Evolutionary conservation across 2,329 filamentous ascomycete genomes (phyloP), one percentile per base, ranked within the genome.

Genomic region (Aspergillus neoniger): DNA sequence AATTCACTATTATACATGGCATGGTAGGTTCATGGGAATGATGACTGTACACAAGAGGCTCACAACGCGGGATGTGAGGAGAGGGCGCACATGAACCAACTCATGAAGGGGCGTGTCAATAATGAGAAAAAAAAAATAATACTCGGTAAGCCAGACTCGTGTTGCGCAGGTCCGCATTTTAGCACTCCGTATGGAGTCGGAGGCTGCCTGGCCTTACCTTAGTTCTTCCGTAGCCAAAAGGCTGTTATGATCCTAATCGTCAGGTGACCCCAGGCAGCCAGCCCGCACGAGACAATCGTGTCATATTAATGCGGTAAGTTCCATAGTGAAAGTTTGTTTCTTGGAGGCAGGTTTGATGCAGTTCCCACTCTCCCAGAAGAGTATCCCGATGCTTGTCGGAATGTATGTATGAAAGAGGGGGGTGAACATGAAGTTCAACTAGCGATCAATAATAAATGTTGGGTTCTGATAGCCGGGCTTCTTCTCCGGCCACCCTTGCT

Each of bases 61-160:
- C 49, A 44, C 38, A 43, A 50, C 12, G 21, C 47, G 9, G 47
- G 52, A 63, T 52, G 59, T 60, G 57, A 63, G 63, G 64, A 59
- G 53, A 57, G 41, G 41, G 28, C 10, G 14, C 54, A 38, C 52
- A 60, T 43, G 52, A 39, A 25, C 50, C 60, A 44, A 32, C 50
- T 58, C 30, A 49, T 57, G 38, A 50, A 64, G 61, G 63, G 63
- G 61, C 30, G 53, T 53, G 50, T 55, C 55, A 59, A 61, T 57
- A 5, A 28, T 28, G 25, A 28, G 25, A 28, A 28, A 15, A 14
- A 32, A 32, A 58, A 56, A 38, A 4, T 55, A 56, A 36, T 55
- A 36, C 49, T 55, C 28, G 39, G 53, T 47, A 47, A 55, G 25
- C 52, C 52, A 44, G 41, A n/a, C 23, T 55, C n/a, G 38, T 55